A percentile compares a stretch with the other conserved stretches of the same genome.
Conservation (phyloP, 2,329 filamentous ascomycete species). For the Aspergillus spinulosporus region DNA sequence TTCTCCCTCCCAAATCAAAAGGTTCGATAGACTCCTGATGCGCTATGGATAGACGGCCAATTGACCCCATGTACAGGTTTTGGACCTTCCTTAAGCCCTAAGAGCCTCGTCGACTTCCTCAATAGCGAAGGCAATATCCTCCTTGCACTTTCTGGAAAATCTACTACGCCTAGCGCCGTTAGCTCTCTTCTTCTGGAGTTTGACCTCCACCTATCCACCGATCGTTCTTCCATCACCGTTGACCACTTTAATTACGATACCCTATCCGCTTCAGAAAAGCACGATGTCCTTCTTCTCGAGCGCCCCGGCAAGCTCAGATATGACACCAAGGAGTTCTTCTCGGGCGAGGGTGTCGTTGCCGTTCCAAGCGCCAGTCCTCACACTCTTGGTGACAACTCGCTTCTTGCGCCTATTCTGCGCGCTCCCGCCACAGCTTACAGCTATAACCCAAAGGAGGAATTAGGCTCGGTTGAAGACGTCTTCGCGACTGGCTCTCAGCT, state of each 20-base stretch:
- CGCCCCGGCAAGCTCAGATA: constrained; percentile 64
- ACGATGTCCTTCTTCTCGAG: constrained; percentile 82
- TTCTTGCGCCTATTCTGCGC: constrained; percentile 78
- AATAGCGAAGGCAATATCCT: constrained; percentile 91
- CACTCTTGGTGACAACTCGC: constrained; percentile 72
- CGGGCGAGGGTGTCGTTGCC: constrained; percentile 68
- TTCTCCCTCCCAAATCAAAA: constrained; percentile 89
- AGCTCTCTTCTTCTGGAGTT: constrained; percentile 80
- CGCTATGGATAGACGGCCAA: constrained; percentile 16
- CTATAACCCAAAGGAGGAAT: constrained; percentile 89
- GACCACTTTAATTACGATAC: constrained; percentile 96
- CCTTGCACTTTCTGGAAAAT: constrained; percentile 73
- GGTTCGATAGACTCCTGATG: constrained; percentile 51
- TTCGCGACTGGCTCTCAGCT: constrained; percentile 85
- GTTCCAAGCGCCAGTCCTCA: constrained; percentile 81
- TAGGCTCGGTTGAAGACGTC: constrained; percentile 70
- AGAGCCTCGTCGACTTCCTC: constrained; percentile 84
- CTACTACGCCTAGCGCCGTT: constrained; percentile 69
- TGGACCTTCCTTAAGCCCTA: constrained; percentile 83
- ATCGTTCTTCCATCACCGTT: constrained; percentile 81
- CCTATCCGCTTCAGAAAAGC: constrained; percentile 71
- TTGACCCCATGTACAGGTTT: constrained; percentile 61
- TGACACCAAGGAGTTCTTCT: constrained; percentile 77
- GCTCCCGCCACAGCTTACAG: constrained; percentile 85
- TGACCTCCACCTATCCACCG: constrained; percentile 81